Conservation (phyloP, 2,329 filamentous ascomycete species). For the Aspergillus ochraceus region DNA sequence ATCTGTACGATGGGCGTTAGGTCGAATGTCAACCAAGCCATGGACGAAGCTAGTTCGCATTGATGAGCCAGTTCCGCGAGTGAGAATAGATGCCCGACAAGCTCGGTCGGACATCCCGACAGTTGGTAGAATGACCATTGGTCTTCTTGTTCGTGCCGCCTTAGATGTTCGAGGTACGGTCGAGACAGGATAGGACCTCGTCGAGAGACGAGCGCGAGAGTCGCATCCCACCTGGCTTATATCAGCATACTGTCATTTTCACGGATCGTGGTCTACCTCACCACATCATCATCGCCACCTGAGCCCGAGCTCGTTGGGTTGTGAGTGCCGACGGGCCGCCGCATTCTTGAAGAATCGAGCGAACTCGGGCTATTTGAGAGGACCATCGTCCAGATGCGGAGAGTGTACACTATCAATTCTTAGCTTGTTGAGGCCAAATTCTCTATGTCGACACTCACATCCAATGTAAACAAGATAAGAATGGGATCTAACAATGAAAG, state of each 20-base stretch:
- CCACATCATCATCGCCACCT: conserved; percentile 35
- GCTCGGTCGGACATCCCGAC: conserved; percentile 32
- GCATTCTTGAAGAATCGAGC: conserved; percentile 25
- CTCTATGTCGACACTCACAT: too few relatives aligned
- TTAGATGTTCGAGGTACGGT: conserved; percentile 20
- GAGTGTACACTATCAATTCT: conserved; percentile 27
- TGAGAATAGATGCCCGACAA: conserved; percentile 29
- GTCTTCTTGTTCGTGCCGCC: conserved; percentile 20
- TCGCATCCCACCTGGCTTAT: conserved; percentile 27
- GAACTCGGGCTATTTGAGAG: conserved; percentile 25
- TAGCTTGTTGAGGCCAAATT: too few relatives aligned
- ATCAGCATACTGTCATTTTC: not conserved
- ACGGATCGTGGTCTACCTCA: conserved; percentile 1
- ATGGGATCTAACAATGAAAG: conserved; percentile 27
- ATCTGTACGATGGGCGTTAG: not conserved
- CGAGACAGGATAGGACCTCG: conserved; percentile 26
- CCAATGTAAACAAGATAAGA: conserved; percentile 34
- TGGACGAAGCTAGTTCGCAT: conserved; percentile 25
- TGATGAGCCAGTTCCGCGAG: conserved; percentile 31
- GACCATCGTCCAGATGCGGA: conserved; percentile 35
- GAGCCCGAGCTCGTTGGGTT: conserved; percentile 26
- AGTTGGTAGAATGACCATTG: conserved; percentile 33
- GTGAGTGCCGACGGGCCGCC: conserved; percentile 14
- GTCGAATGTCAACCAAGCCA: conserved; percentile 28
- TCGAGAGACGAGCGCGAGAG: conserved; percentile 33